Conservation (phyloP, 164 flowering plant genomes). For the Warburgia ugandensis region DNA sequence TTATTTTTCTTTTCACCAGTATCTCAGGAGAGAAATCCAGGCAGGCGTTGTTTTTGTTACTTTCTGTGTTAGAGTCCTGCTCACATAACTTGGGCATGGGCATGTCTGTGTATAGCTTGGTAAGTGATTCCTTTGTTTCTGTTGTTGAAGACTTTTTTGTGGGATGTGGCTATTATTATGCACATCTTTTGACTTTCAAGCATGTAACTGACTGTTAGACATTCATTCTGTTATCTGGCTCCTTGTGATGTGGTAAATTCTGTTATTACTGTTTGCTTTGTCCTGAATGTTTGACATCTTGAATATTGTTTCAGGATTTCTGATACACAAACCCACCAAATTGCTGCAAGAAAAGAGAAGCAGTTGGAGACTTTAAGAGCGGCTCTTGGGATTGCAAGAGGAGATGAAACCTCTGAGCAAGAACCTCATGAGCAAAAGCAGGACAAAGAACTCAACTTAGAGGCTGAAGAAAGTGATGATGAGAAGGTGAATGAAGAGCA, state of each 20-base stretch:
- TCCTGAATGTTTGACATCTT: neutral
- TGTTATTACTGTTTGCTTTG: no score
- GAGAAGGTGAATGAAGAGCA: constrained; percentile 18
- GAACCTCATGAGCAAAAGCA: constrained; percentile 23
- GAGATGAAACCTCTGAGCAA: constrained; percentile 16
- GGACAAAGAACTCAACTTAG: constrained; percentile 15
- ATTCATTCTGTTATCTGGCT: neutral
- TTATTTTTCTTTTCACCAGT: no score
- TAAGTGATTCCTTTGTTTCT: no score
- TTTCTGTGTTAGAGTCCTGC: no score
- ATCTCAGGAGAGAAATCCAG: no score
- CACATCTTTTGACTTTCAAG: neutral
- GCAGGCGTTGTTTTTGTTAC: no score
- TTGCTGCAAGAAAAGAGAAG: constrained; percentile 90
- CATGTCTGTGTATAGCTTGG: no score
- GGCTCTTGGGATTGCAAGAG: constrained; percentile 61
- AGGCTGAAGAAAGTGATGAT: constrained; percentile 31
- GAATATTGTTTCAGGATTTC: constrained; percentile 42
- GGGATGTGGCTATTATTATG: no score
- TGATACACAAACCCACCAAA: constrained; percentile 87
- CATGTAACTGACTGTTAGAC: neutral
- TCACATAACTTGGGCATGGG: no score
- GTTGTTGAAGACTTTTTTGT: no score
- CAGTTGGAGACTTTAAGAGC: constrained; percentile 83
- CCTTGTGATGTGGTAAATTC: no score